Conservation (phyloP, 2,329 filamentous ascomycete genomes). For the Botrytis medusae region DNA sequence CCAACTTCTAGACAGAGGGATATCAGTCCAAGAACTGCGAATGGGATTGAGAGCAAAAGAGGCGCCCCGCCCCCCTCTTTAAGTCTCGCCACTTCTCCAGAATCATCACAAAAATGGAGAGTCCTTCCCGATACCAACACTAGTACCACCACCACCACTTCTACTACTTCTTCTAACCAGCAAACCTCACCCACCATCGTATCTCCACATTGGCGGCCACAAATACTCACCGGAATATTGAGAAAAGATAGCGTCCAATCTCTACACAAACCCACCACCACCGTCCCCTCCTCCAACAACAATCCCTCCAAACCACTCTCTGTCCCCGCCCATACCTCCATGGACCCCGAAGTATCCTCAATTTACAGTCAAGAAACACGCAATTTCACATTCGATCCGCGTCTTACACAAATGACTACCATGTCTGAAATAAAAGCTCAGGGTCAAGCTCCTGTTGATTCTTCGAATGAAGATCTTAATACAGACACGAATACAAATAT, state of each 20-base stretch:
- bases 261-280: not conserved
- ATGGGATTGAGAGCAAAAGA: not conserved
- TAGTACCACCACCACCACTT: not conserved
- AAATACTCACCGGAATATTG: conserved; percentile 6
- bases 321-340: not conserved
- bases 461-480: too few species aligned
- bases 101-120: conserved; percentile 27
- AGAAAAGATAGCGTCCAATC: conserved; percentile 17
- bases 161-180: not conserved
- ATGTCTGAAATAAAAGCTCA: conserved; percentile 34
- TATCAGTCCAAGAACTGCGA: not conserved
- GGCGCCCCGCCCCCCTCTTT: conserved; percentile 4
- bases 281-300: not conserved
- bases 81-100: not conserved
- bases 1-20: conserved; percentile 32
- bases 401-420: conserved; percentile 24
- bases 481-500: not conserved
- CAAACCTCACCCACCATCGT: conserved; percentile 28
- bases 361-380: conserved; percentile 2
- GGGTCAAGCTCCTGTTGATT: not conserved
- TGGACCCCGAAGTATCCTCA: not conserved
- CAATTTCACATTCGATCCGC: not conserved
- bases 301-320: not conserved
- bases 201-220: conserved; percentile 34
- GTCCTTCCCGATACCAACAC: conserved; percentile 24